These are phyloP conservation scores for Lactuca sativa DNA, from an alignment of 129 eudicot species.

Conservation along the genomic window DNA sequence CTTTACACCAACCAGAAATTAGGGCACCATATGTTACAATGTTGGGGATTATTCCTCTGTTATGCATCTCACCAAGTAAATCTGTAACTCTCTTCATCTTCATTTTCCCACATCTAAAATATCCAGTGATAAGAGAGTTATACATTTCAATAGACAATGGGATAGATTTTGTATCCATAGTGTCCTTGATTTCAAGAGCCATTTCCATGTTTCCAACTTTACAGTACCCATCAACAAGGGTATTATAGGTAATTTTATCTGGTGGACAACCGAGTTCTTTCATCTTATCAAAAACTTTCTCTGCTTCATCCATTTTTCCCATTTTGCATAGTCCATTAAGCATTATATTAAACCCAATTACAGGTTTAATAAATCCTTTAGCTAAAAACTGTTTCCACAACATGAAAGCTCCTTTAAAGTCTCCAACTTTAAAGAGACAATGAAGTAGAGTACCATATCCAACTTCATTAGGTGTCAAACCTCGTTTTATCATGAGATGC, in stretches of 20 bases:
- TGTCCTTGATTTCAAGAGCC: conserved; percentile 60
- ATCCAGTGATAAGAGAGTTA: conserved; percentile 70
- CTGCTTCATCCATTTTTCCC: conserved; percentile 75
- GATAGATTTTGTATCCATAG: conserved; percentile 46
- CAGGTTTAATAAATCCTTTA: conserved; percentile 47
- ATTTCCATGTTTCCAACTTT: conserved; percentile 54
- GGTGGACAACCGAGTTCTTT: conserved; percentile 60
- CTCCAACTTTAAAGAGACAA: conserved; percentile 60
- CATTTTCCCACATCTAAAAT: conserved; percentile 44
- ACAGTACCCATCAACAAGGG: conserved; percentile 77
- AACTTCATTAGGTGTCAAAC: conserved; percentile 58
- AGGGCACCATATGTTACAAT: conserved; percentile 78
- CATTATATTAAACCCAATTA: conserved; percentile 59
- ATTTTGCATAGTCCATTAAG: conserved; percentile 77
- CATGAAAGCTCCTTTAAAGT: conserved; percentile 45
- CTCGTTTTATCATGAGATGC: conserved; percentile 66
- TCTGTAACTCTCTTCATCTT: conserved; percentile 31
- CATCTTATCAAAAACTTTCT: conserved; percentile 58
- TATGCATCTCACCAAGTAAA: conserved; percentile 50
- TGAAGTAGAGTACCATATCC: conserved; percentile 77
- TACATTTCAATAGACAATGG: conserved; percentile 58
- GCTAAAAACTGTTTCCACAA: conserved; percentile 77
- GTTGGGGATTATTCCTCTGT: conserved; percentile 45
- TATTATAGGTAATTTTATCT: conserved; percentile 71
- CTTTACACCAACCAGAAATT: conserved; percentile 78